Evolutionary conservation across 495 filamentous ascomycete genomes (phyloP).

Genomic region (Penicillium waksmanii): DNA sequence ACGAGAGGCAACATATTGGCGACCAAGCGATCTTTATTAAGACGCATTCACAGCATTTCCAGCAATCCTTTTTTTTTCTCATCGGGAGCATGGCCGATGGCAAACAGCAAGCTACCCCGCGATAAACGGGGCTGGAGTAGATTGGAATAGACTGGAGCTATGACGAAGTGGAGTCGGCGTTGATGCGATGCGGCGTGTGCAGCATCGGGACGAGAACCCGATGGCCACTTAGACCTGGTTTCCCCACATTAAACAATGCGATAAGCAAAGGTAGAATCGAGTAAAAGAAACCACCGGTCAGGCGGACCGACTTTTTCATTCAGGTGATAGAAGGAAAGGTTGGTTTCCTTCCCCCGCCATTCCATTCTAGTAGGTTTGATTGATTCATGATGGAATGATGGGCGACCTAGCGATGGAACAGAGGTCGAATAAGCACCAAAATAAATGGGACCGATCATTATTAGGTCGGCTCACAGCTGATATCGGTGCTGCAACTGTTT

Average conservation of each 20-base stretch:
- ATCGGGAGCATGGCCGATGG: conserved; percentile 14
- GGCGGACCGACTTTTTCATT: background rate
- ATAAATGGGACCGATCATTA: conserved; percentile 15
- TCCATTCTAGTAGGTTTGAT: background rate
- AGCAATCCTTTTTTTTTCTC: background rate
- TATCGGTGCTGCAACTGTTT: conserved; percentile 33
- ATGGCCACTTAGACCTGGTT: conserved; percentile 4
- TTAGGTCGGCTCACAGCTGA: conserved; percentile 29
- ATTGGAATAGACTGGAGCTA: background rate
- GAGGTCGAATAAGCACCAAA: conserved; percentile 8
- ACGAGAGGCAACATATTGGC: conserved; percentile 4
- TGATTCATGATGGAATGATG: background rate
- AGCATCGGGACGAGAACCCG: conserved; percentile 15
- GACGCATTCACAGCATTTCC: background rate
- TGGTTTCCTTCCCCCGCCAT: background rate
- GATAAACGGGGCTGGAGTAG: background rate
- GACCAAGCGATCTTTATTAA: conserved; percentile 13
- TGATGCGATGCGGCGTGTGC: background rate
- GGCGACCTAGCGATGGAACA: conserved; percentile 18
- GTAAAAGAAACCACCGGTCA: conserved; percentile 1
- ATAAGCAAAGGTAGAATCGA: background rate
- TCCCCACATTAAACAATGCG: background rate
- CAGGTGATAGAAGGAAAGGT: background rate
- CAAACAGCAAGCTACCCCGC: conserved; percentile 10
- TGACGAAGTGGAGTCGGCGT: conserved; percentile 8